Evolutionary conservation across 2,329 filamentous ascomycete genomes (phyloP).

Genomic region (Nigrograna mackinnonii): DNA sequence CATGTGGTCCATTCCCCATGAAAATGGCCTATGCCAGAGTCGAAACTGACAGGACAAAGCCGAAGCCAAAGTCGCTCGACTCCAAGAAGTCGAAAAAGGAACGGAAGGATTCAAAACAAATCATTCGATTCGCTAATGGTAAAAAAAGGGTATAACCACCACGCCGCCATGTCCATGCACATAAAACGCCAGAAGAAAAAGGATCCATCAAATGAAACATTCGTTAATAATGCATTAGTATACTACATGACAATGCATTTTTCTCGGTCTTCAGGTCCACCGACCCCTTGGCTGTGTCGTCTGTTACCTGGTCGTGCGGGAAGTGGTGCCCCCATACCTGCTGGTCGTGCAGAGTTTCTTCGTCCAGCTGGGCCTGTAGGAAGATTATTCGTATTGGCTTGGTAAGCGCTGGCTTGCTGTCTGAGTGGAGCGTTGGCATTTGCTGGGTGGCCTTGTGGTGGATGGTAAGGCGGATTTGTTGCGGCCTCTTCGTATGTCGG

Average conservation of each 20-base stretch:
- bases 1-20: too few relatives aligned
- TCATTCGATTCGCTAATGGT: too few relatives aligned
- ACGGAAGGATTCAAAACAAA: too few relatives aligned
- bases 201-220: too few relatives aligned
- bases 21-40: too few relatives aligned
- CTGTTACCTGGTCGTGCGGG: slow-evolving; percentile 20
- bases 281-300: slow-evolving; percentile 25
- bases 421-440: slow-evolving; percentile 38
- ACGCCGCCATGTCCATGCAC: too few relatives aligned
- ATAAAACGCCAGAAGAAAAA: too few relatives aligned
- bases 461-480: slow-evolving; percentile 58
- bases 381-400: slow-evolving; percentile 13
- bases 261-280: slow-evolving; percentile 28
- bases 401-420: slow-evolving; percentile 30
- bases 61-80: too few relatives aligned
- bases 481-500: slow-evolving; percentile 70
- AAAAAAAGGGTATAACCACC: too few relatives aligned
- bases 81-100: too few relatives aligned
- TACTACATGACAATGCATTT: slow-evolving; percentile 39
- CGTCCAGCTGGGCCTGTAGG: slow-evolving; percentile 16
- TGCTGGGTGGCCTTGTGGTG: slow-evolving; percentile 50
- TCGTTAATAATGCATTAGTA: too few relatives aligned
- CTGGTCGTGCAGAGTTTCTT: slow-evolving; percentile 17
- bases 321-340: slow-evolving; percentile 5
- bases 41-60: too few relatives aligned